Conservation (phyloP, 208 protist genomes). For the Trichomonas vaginalis region DNA sequence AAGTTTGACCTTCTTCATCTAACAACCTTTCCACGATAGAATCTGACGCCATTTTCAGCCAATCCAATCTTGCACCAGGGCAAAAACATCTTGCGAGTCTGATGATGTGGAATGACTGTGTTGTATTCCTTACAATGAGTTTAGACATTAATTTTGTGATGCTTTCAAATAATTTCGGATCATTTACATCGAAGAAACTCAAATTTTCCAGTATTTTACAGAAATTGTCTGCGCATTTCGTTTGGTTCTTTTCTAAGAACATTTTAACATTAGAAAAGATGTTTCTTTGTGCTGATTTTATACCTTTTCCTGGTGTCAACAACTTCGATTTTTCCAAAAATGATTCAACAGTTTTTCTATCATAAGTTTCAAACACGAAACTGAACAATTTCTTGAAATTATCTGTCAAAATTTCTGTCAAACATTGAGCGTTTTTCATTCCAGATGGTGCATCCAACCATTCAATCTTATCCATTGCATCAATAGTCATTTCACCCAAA, state of each 20-base stretch:
- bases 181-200: neutral
- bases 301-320: neutral
- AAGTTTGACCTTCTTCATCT: neutral
- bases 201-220: neutral
- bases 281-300: neutral
- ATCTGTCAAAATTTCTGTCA: neutral
- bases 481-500: neutral
- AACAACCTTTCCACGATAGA: neutral
- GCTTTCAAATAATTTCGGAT: neutral
- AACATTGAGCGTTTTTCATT: neutral
- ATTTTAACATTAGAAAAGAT: neutral
- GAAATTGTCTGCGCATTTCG: neutral
- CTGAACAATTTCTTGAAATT: neutral
- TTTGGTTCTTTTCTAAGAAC: neutral
- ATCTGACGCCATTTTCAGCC: neutral
- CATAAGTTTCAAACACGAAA: slow-evolving; percentile 7
- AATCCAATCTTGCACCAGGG: neutral
- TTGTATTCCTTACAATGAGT: neutral
- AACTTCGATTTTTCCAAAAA: neutral
- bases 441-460: neutral
- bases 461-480: neutral
- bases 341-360: neutral
- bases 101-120: neutral
- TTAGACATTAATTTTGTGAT: neutral
- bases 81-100: neutral